These are phyloP conservation scores for Monsonia emarginata DNA, from an alignment of 441 rosid species.

Conservation along the genomic window DNA sequence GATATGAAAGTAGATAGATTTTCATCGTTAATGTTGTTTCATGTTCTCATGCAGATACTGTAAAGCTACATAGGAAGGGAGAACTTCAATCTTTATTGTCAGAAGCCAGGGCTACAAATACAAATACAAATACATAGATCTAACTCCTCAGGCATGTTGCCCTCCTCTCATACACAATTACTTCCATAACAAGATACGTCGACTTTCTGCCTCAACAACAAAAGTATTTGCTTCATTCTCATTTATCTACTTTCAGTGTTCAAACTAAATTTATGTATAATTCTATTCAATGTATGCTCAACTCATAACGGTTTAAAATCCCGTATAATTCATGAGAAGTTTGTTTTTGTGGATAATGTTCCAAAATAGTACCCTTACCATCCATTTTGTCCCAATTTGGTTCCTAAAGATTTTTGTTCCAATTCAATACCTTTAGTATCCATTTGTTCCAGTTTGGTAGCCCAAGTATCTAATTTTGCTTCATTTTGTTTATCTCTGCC, in stretches of 20 bases:
- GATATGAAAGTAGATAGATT: background rate
- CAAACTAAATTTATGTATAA: background rate
- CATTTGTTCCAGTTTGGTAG: background rate
- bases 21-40: slow-evolving; percentile 3
- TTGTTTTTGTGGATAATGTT: slow-evolving; percentile 7
- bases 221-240: background rate
- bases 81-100: slow-evolving; percentile 53
- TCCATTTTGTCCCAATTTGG: background rate
- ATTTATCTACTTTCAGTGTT: slow-evolving; percentile 4
- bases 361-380: background rate
- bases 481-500: no score
- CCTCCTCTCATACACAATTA: background rate
- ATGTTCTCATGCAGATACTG: slow-evolving; percentile 42
- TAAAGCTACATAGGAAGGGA: slow-evolving; percentile 56
- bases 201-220: slow-evolving; percentile 7
- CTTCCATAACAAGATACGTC: slow-evolving; percentile 14
- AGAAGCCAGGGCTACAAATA: slow-evolving; percentile 37
- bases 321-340: slow-evolving; percentile 1
- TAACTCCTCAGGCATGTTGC: slow-evolving; percentile 14
- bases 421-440: no score
- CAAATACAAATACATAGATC: slow-evolving; percentile 20
- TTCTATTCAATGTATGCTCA: slow-evolving; percentile 7
- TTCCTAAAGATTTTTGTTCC: background rate
- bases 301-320: background rate
- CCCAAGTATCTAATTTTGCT: no score